Evolutionary conservation across 78 protist species (phyloP), one percentile per base, ranked within the genome.

Genomic region (Parvularia atlantis): DNA sequence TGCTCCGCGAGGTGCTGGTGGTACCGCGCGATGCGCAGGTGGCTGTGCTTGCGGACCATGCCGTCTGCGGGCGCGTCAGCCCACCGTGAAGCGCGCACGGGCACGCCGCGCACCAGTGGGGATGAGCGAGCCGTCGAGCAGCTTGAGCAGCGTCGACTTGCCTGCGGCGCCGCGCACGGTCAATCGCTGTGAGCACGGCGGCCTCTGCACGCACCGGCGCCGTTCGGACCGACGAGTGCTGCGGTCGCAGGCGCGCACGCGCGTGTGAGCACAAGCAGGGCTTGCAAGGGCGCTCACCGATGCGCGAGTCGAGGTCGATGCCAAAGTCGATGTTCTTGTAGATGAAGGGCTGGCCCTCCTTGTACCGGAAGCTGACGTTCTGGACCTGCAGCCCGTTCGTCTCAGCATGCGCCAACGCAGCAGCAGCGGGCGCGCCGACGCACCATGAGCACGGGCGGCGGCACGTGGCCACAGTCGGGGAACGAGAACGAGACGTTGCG

Each of bases 181-280:
- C 46, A 41, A 11, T 4, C 46, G 46, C 4, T 41, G 46, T 11
- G 9, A 41, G 9, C 4, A 41, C 19, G 46, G 46, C 6, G 16
- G 3, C 5, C 9, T 17, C 16, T 17, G 16, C 60, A 43, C 72
- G 83, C 84, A 28, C 97, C 97, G 24, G 82, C 91, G 2, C 98
- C 98, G 80, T 94, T 94, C 61, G 90, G 89, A 19, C 98, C 98
- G 43, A 92, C 93, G 17, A 93, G 65, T 5, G 94, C 46, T 41
- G 46, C 4, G 9, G 46, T 10, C 19, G 46, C 19, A 9, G 46
- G 19, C 46, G n/a, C n/a, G n/a, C n/a, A n/a, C n/a, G n/a, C n/a
- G n/a, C n/a, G n/a, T n/a, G n/a, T n/a, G n/a, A n/a, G n/a, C n/a
- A n/a, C n/a, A n/a, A n/a, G n/a, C n/a, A n/a, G n/a, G n/a, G n/a